phyloP scores from a whole-genome alignment of 1,284 basidiomycete species.

The Fomitopsis palustris region DNA sequence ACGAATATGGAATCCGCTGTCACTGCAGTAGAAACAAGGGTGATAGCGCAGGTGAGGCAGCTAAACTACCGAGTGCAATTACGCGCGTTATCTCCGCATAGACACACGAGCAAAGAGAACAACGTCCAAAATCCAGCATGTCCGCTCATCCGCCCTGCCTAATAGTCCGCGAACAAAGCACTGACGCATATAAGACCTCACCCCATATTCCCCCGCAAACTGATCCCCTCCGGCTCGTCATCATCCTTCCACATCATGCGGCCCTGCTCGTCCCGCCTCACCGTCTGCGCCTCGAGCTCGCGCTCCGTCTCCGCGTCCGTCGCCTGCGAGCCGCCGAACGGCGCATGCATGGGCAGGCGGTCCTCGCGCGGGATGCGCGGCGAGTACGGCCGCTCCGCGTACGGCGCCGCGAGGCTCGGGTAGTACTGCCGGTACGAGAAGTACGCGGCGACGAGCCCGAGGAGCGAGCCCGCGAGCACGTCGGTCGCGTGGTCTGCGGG shows the following conservation, averaged over 20 bases:
- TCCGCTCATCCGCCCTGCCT: no score
- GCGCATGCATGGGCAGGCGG: conserved; percentile 37
- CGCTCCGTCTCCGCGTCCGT: not conserved
- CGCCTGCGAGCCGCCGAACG: not conserved
- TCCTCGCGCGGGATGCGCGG: conserved; percentile 55
- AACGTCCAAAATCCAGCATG: no score
- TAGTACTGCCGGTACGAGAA: conserved; percentile 84
- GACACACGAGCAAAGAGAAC: no score
- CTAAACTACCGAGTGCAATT: no score
- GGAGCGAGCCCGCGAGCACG: conserved; percentile 74
- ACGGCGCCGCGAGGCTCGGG: conserved; percentile 52
- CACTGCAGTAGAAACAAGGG: no score
- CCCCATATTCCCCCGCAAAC: not conserved
- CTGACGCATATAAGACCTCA: no score
- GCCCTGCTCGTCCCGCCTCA: conserved; percentile 7
- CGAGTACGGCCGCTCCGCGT: conserved; percentile 73
- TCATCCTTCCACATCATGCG: conserved; percentile 8
- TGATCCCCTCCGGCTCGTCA: not conserved
- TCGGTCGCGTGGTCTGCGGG: conserved; percentile 85
- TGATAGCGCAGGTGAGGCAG: no score
- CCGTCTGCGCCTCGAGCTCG: conserved; percentile 4
- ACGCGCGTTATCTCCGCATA: no score
- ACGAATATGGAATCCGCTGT: no score
- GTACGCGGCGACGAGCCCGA: conserved; percentile 74
- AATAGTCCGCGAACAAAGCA: not conserved